These are phyloP conservation scores for Yamadazyma pseudoaaseri DNA, from an alignment of 1,139 yeast genomes.

Conservation along the genomic window DNA sequence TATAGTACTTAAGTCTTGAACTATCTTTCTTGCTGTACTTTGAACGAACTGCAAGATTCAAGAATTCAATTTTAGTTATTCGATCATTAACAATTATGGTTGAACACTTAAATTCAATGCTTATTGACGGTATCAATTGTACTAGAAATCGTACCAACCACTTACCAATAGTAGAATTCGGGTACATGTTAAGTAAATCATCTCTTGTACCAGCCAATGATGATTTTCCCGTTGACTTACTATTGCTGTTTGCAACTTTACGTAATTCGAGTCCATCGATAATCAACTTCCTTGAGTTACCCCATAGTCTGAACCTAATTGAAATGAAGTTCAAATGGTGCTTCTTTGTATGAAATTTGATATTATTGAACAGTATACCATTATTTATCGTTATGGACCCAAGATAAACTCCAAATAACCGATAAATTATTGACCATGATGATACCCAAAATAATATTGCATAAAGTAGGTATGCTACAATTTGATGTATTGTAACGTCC, in stretches of 20 bases:
- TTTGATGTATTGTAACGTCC: conserved; percentile 2
- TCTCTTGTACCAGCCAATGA: not conserved
- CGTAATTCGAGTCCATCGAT: conserved; percentile 23
- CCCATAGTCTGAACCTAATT: conserved; percentile 40
- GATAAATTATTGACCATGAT: conserved; percentile 28
- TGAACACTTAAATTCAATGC: conserved; percentile 28
- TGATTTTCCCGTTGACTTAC: not conserved
- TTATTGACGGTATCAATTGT: conserved; percentile 24
- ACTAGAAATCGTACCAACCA: conserved; percentile 23
- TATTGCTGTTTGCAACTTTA: not conserved
- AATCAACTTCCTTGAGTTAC: conserved; percentile 34
- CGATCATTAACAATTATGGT: conserved; percentile 13
- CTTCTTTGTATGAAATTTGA: conserved; percentile 19
- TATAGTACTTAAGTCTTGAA: conserved; percentile 21
- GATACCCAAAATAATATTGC: conserved; percentile 19
- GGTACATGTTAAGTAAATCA: conserved; percentile 15
- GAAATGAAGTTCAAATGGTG: conserved; percentile 21
- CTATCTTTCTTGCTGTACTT: conserved; percentile 19
- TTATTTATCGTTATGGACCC: conserved; percentile 35
- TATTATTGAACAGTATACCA: conserved; percentile 39
- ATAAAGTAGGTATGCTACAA: conserved; percentile 6
- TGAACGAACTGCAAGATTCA: conserved; percentile 21
- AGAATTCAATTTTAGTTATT: conserved; percentile 21
- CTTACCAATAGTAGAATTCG: conserved; percentile 23
- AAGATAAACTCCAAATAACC: conserved; percentile 34